Conservation (phyloP, 164 flowering plant genomes). For the Tetracentron sinense region DNA sequence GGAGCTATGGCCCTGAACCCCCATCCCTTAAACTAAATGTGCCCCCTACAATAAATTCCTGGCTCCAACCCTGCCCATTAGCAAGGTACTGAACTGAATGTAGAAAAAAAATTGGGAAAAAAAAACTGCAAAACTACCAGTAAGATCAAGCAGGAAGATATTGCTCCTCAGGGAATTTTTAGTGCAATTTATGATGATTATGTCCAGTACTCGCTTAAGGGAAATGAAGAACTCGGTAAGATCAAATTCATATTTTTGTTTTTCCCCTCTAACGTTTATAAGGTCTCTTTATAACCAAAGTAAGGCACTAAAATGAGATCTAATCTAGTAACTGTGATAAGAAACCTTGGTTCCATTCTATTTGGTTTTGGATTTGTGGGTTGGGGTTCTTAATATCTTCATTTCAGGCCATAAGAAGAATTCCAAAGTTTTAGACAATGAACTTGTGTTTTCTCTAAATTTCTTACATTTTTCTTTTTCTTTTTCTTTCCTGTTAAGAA, state of each 20-base stretch:
- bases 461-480: background rate
- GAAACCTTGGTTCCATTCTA: background rate
- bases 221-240: constrained; percentile 48
- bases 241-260: constrained; percentile 11
- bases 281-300: background rate
- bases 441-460: background rate
- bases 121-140: no score
- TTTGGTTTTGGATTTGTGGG: background rate
- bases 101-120: no score
- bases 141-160: no score
- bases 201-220: constrained; percentile 23
- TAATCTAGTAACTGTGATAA: no score
- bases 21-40: no score
- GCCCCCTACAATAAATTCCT: no score
- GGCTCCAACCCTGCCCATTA: no score
- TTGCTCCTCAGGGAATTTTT: constrained; percentile 15
- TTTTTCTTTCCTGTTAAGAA: constrained; percentile 18
- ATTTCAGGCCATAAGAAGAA: background rate
- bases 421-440: background rate
- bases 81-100: no score
- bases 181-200: constrained; percentile 8
- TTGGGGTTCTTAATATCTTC: no score
- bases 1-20: no score
- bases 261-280: constrained; percentile 2
- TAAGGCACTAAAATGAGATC: background rate